A percentile compares a stretch with the other conserved stretches of the same genome.
These are phyloP conservation scores for Candida verbasci DNA, from an alignment of 805 yeast genomes.

Conservation along the genomic window DNA sequence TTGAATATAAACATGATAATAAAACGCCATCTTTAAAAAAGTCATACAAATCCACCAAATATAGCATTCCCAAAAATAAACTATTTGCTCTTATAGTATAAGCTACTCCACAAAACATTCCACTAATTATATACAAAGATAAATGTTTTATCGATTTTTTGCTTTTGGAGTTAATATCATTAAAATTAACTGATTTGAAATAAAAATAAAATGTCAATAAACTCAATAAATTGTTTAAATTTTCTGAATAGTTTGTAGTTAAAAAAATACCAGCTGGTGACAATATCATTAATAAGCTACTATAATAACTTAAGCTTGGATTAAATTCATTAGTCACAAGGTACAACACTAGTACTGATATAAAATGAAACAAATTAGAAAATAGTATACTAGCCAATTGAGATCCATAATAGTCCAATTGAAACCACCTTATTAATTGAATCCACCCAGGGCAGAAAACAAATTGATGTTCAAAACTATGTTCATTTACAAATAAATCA, in stretches of 20 bases:
- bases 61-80: constrained; percentile 65
- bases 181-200: constrained; percentile 26
- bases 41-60: constrained; percentile 49
- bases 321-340: constrained; percentile 36
- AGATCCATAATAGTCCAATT: constrained; percentile 8
- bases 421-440: constrained; percentile 34
- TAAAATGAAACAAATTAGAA: constrained; percentile 46
- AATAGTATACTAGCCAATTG: constrained; percentile 7
- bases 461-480: constrained; percentile 80
- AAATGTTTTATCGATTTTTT: constrained; percentile 18
- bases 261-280: constrained; percentile 81
- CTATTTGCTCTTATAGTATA: constrained; percentile 74
- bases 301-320: constrained; percentile 21
- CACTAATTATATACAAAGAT: constrained; percentile 41
- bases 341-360: constrained; percentile 47
- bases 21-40: constrained; percentile 13
- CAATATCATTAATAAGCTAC: constrained; percentile 47
- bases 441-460: constrained; percentile 85
- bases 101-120: constrained; percentile 50
- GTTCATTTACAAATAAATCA: constrained; percentile 47
- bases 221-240: constrained; percentile 57
- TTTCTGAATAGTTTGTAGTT: constrained; percentile 72
- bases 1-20: constrained; percentile 21
- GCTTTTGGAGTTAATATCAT: constrained; percentile 13
- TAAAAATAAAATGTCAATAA: constrained; percentile 54